These are phyloP conservation scores for Penicillium hesseltinei DNA, from an alignment of 2,329 filamentous ascomycete genomes.

Conservation along the genomic window DNA sequence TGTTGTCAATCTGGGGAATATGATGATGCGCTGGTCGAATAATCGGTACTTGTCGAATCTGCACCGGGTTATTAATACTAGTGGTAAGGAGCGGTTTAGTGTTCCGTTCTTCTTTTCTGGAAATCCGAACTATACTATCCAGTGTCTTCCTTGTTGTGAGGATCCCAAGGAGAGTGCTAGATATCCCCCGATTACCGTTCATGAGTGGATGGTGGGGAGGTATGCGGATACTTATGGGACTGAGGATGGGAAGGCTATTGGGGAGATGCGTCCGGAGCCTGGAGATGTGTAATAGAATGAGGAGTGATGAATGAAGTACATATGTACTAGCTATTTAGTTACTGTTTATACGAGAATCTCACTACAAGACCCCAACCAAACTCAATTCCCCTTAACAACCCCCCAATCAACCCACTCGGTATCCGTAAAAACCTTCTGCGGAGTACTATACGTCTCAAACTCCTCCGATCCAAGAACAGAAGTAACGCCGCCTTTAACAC, in stretches of 20 bases:
- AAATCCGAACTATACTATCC: slow-evolving; percentile 26
- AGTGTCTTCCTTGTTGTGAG: slow-evolving; percentile 24
- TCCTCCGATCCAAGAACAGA: slow-evolving; percentile 45
- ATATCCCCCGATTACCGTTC: slow-evolving; percentile 25
- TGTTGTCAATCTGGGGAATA: no score
- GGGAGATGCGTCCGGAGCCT: background rate
- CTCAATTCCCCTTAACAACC: slow-evolving; percentile 9
- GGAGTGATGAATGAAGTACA: no score
- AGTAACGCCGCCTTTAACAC: slow-evolving; percentile 44
- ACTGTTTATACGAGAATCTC: background rate
- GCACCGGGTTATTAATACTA: no score
- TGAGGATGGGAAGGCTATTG: background rate
- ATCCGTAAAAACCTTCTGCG: slow-evolving; percentile 51
- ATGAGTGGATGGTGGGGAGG: slow-evolving; percentile 25
- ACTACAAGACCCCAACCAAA: background rate
- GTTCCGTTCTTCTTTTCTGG: slow-evolving; percentile 8
- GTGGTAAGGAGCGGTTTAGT: no score
- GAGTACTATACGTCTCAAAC: slow-evolving; percentile 40
- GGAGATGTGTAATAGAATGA: background rate
- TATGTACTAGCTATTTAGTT: background rate
- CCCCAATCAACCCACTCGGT: slow-evolving; percentile 50
- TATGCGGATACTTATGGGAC: slow-evolving; percentile 27
- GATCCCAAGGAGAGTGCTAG: background rate
- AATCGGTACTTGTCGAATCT: no score
- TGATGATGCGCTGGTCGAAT: no score